Evolutionary conservation across 2,329 filamentous ascomycete genomes (phyloP).

Genomic region (Venturia pyrina): DNA sequence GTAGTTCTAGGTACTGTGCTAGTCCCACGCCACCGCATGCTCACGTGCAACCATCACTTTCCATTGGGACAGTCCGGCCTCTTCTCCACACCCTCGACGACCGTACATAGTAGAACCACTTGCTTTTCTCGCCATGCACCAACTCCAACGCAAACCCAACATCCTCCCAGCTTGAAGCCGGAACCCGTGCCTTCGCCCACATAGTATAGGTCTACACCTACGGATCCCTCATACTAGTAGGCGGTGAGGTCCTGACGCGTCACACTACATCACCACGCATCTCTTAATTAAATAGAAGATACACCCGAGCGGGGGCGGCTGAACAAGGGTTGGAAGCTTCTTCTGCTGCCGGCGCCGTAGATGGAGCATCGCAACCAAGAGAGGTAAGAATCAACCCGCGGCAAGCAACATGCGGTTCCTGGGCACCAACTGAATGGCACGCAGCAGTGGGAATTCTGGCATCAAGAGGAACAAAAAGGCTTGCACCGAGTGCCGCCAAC

Average conservation of each 20-base stretch:
- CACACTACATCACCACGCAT: neutral
- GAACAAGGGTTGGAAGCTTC: neutral
- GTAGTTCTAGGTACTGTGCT: too few relatives aligned
- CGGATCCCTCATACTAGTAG: too few relatives aligned
- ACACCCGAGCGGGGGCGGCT: neutral
- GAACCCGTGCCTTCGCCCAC: too few relatives aligned
- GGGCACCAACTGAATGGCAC: neutral
- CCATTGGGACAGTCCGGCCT: too few relatives aligned
- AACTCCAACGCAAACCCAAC: too few relatives aligned
- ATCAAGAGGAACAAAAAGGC: constrained; percentile 22
- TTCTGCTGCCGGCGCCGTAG: neutral
- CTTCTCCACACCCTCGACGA: neutral
- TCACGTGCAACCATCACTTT: neutral
- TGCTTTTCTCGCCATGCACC: neutral
- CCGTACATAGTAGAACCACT: neutral
- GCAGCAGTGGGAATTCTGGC: constrained; percentile 5
- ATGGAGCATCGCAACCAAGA: neutral
- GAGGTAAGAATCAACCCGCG: neutral
- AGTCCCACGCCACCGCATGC: neutral
- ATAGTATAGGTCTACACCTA: too few relatives aligned
- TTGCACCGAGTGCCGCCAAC: constrained; percentile 34
- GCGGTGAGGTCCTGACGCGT: neutral
- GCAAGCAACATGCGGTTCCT: neutral
- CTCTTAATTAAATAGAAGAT: neutral
- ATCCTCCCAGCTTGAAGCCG: too few relatives aligned